These are phyloP conservation scores for Centella asiatica DNA, from an alignment of 129 eudicot species.

Conservation along the genomic window DNA sequence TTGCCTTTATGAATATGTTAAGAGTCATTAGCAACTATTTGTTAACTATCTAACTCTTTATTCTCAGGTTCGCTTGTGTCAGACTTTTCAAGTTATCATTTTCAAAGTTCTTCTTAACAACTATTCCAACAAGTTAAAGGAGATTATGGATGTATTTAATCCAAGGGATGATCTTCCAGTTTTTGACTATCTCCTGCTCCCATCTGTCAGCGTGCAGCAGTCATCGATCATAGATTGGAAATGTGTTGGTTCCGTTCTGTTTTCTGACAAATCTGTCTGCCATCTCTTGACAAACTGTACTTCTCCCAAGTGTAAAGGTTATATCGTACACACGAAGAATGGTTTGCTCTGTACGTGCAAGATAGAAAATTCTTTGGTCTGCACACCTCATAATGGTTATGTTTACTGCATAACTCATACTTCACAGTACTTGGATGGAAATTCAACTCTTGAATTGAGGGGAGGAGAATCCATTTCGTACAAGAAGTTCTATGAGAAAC, in stretches of 20 bases:
- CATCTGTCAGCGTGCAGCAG: conserved; percentile 20
- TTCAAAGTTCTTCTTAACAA: conserved; percentile 45
- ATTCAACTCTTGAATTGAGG: conserved; percentile 25
- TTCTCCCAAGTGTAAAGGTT: conserved; percentile 4
- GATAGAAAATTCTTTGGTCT: conserved; percentile 56
- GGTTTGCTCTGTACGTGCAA: conserved; percentile 45
- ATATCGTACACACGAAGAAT: conserved; percentile 28
- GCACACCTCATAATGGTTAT: conserved; percentile 64
- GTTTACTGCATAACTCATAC: conserved; percentile 45
- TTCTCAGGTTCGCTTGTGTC: conserved; percentile 22
- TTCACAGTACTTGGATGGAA: conserved; percentile 38
- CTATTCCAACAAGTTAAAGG: conserved; percentile 20
- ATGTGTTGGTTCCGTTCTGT: conserved; percentile 35
- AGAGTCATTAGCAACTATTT: too few species aligned
- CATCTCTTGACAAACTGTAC: conserved; percentile 11
- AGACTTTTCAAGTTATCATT: conserved; percentile 8
- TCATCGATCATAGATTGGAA: conserved; percentile 45
- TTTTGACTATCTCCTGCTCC: conserved; percentile 69
- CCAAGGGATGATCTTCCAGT: neutral
- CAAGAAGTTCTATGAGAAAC: conserved; percentile 32
- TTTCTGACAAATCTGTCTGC: neutral
- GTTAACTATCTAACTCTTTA: neutral
- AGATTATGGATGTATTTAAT: conserved; percentile 10
- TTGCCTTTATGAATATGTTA: too few species aligned
- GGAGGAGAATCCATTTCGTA: conserved; percentile 38